A percentile compares a stretch with the other conserved stretches of the same genome.
Evolutionary conservation across 345 rosid genomes (phyloP).

Genomic region (Salix udensis): DNA sequence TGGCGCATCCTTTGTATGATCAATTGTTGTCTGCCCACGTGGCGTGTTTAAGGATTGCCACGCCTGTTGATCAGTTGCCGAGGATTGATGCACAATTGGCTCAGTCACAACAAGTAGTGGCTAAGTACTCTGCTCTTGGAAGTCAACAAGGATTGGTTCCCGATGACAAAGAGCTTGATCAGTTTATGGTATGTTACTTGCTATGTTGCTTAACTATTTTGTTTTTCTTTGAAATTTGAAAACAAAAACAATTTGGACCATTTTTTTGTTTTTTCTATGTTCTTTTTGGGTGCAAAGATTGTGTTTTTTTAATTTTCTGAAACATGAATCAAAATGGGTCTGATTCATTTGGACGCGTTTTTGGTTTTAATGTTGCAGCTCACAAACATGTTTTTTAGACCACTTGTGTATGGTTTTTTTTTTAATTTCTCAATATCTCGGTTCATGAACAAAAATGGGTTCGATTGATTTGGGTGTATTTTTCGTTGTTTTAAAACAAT

Average conservation of each 20-base stretch:
- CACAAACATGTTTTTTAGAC: background rate
- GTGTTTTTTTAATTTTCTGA: background rate
- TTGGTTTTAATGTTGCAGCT: background rate
- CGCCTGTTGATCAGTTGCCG: constrained; percentile 93
- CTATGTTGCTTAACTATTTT: constrained; percentile 26
- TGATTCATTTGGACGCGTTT: background rate
- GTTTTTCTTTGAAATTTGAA: background rate
- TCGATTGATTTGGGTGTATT: background rate
- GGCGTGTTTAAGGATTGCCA: constrained; percentile 81
- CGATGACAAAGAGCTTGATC: constrained; percentile 93
- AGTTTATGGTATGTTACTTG: constrained; percentile 76
- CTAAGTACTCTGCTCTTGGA: constrained; percentile 75
- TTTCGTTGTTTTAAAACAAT: background rate
- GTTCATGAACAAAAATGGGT: background rate
- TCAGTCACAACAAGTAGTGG: constrained; percentile 88
- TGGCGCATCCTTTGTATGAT: constrained; percentile 82
- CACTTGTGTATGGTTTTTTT: background rate
- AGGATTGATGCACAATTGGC: constrained; percentile 95
- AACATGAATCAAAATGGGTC: background rate
- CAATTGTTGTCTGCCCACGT: constrained; percentile 92
- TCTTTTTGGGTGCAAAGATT: background rate
- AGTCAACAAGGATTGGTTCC: constrained; percentile 52
- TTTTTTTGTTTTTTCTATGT: background rate
- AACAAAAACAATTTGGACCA: background rate
- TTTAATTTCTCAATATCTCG: background rate